Percentiles rank a stretch among this genome's conserved stretches.
phyloP scores from a whole-genome alignment of 495 filamentous ascomycete species.

The Sphaerosporella brunnea region DNA sequence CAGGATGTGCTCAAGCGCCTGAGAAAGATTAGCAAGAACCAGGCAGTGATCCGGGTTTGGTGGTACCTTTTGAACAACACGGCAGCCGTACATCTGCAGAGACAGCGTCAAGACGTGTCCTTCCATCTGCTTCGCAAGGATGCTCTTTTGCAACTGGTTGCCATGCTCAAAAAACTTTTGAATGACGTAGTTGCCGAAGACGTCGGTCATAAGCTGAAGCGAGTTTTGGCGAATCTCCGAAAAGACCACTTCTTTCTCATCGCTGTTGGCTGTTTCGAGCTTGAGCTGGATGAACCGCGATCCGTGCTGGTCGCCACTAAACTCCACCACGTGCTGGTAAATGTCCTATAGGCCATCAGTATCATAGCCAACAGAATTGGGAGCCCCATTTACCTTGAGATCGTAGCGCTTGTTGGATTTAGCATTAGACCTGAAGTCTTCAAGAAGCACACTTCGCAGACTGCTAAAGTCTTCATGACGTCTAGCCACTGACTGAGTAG shows the following conservation, averaged over 20 bases:
- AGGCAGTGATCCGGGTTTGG: background rate
- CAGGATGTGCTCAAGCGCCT: constrained; percentile 85
- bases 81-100: constrained; percentile 81
- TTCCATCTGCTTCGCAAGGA: constrained; percentile 71
- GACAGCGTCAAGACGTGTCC: constrained; percentile 63
- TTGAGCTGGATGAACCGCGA: constrained; percentile 94
- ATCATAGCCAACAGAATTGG: background rate
- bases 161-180: constrained; percentile 97
- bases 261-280: constrained; percentile 83
- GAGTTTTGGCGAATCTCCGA: constrained; percentile 66
- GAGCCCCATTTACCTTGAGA: constrained; percentile 43
- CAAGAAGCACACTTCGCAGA: constrained; percentile 52
- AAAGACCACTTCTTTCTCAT: constrained; percentile 93
- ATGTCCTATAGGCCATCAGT: constrained; percentile 45
- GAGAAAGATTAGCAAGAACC: constrained; percentile 16
- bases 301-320: constrained; percentile 87
- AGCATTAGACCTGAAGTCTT: constrained; percentile 58
- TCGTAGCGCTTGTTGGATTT: constrained; percentile 70
- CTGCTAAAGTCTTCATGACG: constrained; percentile 49
- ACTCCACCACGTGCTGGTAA: constrained; percentile 77
- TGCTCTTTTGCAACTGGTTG: constrained; percentile 80
- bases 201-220: constrained; percentile 81
- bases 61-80: constrained; percentile 85
- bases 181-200: constrained; percentile 96
- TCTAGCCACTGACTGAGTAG: constrained; percentile 29